Conservation (phyloP, 768 basidiomycete genomes). For the Russula vinacea region DNA sequence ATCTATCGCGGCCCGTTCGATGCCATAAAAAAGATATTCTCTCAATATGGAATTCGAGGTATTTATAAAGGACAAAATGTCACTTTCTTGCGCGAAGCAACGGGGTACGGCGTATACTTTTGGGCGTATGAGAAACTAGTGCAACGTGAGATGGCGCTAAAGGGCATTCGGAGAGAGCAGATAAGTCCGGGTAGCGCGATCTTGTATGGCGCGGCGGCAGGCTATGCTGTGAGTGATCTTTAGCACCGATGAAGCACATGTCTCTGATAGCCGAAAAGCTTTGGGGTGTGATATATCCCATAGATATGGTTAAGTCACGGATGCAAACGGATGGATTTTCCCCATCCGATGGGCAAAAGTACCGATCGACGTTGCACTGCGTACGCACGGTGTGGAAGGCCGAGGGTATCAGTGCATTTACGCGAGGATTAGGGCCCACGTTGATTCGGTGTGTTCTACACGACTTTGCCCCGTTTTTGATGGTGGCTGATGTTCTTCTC, state of each 20-base stretch:
- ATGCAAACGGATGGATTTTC: constrained; percentile 94
- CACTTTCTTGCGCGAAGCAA: constrained; percentile 79
- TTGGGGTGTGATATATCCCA: constrained; percentile 92
- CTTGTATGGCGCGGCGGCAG: constrained; percentile 86
- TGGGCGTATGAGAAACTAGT: constrained; percentile 89
- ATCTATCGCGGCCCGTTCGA: constrained; percentile 82
- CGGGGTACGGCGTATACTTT: constrained; percentile 88
- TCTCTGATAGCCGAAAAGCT: constrained; percentile 44
- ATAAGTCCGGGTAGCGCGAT: constrained; percentile 75
- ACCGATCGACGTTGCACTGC: constrained; percentile 78
- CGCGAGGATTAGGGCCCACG: constrained; percentile 87
- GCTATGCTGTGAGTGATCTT: constrained; percentile 63
- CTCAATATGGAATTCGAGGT: constrained; percentile 70
- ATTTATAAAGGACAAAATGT: constrained; percentile 92
- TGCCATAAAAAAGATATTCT: constrained; percentile 81
- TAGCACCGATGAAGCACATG: constrained; percentile 19
- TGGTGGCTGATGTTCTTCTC: constrained; percentile 17
- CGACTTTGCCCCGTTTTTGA: constrained; percentile 15
- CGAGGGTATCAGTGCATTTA: constrained; percentile 85
- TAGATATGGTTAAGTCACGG: constrained; percentile 94
- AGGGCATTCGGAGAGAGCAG: constrained; percentile 69
- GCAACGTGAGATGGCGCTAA: constrained; percentile 76
- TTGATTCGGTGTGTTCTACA: constrained; percentile 69
- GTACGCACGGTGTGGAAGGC: constrained; percentile 76
- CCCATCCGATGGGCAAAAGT: constrained; percentile 71